phyloP scores from a whole-genome alignment of 805 yeast species.

The Starmerella etchellsii region DNA sequence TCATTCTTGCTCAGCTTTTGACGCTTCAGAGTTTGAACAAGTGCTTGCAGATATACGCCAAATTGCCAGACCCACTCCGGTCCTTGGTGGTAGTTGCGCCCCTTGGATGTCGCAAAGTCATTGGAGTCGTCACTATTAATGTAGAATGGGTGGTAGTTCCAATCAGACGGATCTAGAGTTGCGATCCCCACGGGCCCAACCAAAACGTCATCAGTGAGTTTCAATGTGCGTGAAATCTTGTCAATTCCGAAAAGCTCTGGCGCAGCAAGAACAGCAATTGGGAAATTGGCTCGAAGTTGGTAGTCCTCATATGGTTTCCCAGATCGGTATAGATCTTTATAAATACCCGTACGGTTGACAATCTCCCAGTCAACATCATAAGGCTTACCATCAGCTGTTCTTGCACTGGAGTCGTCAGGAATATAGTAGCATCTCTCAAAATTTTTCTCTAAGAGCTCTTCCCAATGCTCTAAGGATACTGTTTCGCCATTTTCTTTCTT shows the following conservation, averaged over 20 bases:
- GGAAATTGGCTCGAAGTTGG: conserved; percentile 81
- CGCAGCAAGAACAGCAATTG: conserved; percentile 88
- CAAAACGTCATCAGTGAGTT: conserved; percentile 55
- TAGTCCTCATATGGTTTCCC: conserved; percentile 90
- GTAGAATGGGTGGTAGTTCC: conserved; percentile 84
- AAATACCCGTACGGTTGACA: conserved; percentile 83
- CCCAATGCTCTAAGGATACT: conserved; percentile 59
- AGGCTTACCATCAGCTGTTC: conserved; percentile 32
- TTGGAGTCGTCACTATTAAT: conserved; percentile 63
- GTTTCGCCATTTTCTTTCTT: conserved; percentile 43
- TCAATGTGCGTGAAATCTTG: conserved; percentile 51
- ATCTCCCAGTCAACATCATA: conserved; percentile 51
- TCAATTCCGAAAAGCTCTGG: conserved; percentile 70
- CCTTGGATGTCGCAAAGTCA: conserved; percentile 88
- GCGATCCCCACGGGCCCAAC: conserved; percentile 88
- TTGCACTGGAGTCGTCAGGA: conserved; percentile 47
- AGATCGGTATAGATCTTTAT: conserved; percentile 69
- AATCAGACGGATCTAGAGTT: conserved; percentile 84
- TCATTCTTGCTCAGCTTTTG: conserved; percentile 23
- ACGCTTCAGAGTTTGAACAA: conserved; percentile 38
- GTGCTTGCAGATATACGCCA: conserved; percentile 81
- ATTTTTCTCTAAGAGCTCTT: conserved; percentile 48
- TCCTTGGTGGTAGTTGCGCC: conserved; percentile 95
- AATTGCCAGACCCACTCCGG: conserved; percentile 96
- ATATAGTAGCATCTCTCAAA: conserved; percentile 72